Conservation (phyloP, 805 yeast species). For the Wickerhamiella musiphila region DNA sequence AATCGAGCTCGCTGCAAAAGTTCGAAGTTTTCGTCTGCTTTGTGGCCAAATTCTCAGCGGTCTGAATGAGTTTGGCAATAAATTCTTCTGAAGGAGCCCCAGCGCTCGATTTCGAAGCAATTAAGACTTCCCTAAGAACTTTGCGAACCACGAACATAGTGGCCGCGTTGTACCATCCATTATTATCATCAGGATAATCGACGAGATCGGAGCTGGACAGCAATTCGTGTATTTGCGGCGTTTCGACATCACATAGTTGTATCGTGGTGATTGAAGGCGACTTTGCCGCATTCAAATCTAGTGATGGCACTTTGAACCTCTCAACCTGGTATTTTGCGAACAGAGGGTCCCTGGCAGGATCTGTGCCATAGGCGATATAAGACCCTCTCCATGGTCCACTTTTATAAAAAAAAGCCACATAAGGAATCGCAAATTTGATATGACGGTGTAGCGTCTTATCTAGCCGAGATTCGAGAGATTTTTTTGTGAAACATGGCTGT, state of each 20-base stretch:
- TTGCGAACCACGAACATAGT: slow-evolving; percentile 48
- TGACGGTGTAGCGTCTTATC: slow-evolving; percentile 11
- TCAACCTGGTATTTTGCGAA: slow-evolving; percentile 68
- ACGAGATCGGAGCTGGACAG: slow-evolving; percentile 26
- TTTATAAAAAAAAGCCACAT: slow-evolving; percentile 61
- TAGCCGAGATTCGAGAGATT: slow-evolving; percentile 31
- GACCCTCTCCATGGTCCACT: slow-evolving; percentile 94
- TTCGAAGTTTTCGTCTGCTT: too few relatives aligned
- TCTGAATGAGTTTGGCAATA: too few relatives aligned
- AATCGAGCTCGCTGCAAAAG: too few relatives aligned
- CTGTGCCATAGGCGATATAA: slow-evolving; percentile 59
- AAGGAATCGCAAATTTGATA: slow-evolving; percentile 64
- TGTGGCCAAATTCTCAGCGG: too few relatives aligned
- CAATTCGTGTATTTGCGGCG: slow-evolving; percentile 36
- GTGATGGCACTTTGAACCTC: slow-evolving; percentile 37
- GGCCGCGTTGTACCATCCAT: slow-evolving; percentile 65
- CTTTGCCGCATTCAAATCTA: slow-evolving; percentile 50
- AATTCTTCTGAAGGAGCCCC: too few relatives aligned
- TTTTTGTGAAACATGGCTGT: slow-evolving; percentile 76
- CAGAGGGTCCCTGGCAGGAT: slow-evolving; percentile 42
- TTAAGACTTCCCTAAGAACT: slow-evolving; percentile 56
- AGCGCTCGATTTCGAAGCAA: too few relatives aligned
- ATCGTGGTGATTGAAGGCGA: slow-evolving; percentile 57
- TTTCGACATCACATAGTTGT: slow-evolving; percentile 65
- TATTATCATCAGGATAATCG: slow-evolving; percentile 34